Base-by-base conservation (phyloP, 2,329 filamentous ascomycete species). In the Aurifilum marmelostoma region DNA sequence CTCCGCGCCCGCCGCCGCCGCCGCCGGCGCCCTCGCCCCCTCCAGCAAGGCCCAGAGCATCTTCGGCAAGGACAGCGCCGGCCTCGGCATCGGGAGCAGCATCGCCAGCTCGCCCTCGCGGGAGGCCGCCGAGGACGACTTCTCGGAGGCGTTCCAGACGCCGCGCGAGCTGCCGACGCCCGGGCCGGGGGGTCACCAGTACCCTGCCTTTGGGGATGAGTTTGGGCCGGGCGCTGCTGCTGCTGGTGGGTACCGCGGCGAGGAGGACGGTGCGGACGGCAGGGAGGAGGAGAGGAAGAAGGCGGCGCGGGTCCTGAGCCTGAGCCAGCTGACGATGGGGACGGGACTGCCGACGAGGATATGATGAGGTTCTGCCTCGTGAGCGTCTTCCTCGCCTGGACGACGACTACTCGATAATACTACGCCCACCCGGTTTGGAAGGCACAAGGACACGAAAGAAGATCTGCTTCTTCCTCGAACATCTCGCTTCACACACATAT, bases 241-340 rank as follows among this genome's bases (percentile, higher is more conserved):
- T 52, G 70, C 71, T 43, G 70, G 70, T 14, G n/a, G n/a, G n/a
- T 63, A 63, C 18, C 74, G 68, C n/a, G 71, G 54, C 18, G 73
- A 76, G 27, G 78, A 77, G 60, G 29, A 37, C 18, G 58, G 54
- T 32, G 87, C 69, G 16, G 69, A 67, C 12, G 58, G 52, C 11
- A 73, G 63, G 16, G 69, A 58, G n/a, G 72, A 74, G 24, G 78
- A 76, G 63, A 77, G 79, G 63, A 84, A 85, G 71, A 87, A 81
- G 75, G 87, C 89, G 1, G 87, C 87, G 27, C 86, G 87, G 71
- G 90, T 88, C 52, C 83, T 93, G 74, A 92, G 87, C 32, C n/a
- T 60, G 58, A 60, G 87, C 70, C 87, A 88, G 75, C 77, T 90
- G 73, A 89, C 87, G 0, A 79, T 86, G 73, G 80, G 79, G 56